phyloP scores from a whole-genome alignment of 768 basidiomycete genomes.

The Guyanaporus albipodus region DNA sequence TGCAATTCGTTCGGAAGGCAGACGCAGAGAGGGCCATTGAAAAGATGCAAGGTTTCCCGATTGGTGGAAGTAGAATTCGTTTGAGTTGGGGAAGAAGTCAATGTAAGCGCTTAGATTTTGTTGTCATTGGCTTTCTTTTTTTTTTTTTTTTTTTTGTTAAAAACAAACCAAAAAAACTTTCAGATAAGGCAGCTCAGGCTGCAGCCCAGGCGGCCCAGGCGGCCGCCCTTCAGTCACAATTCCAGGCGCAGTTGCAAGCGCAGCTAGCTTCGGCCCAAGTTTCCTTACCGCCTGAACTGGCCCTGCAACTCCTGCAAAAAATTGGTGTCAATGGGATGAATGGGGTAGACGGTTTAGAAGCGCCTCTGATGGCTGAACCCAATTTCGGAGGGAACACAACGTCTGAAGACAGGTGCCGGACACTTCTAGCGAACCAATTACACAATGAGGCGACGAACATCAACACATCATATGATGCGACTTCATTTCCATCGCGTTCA shows the following conservation, averaged over 20 bases:
- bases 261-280: conserved; percentile 25
- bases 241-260: conserved; percentile 36
- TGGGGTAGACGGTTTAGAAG: conserved; percentile 15
- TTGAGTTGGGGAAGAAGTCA: conserved; percentile 93
- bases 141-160: too few relatives aligned
- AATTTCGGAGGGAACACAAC: conserved; percentile 16
- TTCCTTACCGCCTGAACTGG: conserved; percentile 56
- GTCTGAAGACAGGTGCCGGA: conserved; percentile 23
- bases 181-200: conserved; percentile 89
- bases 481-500: conserved; percentile 14
- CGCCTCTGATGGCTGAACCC: conserved; percentile 3
- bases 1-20: conserved; percentile 88
- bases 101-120: conserved; percentile 42
- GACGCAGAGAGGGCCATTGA: conserved; percentile 93
- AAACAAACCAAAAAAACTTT: background rate
- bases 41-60: conserved; percentile 95
- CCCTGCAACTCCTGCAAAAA: conserved; percentile 57
- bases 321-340: conserved; percentile 42
- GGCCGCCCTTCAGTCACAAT: conserved; percentile 56
- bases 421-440: conserved; percentile 19
- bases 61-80: conserved; percentile 87
- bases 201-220: conserved; percentile 81
- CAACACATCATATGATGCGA: conserved; percentile 21
- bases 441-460: conserved; percentile 12
- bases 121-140: conserved; percentile 5